These are phyloP conservation scores for Lizonia empirigonia DNA, from an alignment of 2,329 filamentous ascomycete species.

Conservation along the genomic window DNA sequence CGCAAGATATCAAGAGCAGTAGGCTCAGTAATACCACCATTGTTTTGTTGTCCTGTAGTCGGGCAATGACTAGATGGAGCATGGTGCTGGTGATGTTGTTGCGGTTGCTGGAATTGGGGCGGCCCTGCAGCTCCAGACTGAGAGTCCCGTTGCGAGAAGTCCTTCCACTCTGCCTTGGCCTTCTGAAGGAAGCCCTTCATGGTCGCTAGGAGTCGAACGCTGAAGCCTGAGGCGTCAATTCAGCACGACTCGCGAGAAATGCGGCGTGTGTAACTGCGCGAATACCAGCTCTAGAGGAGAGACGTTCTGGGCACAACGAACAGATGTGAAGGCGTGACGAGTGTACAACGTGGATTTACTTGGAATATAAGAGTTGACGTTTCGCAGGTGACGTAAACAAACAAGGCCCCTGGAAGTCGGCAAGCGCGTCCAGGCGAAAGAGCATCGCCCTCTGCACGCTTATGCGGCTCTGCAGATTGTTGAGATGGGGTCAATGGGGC, in stretches of 20 bases:
- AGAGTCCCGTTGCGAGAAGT: slow-evolving; percentile 14
- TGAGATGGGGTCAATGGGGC: slow-evolving; percentile 1
- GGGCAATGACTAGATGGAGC: background rate
- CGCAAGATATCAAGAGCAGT: slow-evolving; percentile 53
- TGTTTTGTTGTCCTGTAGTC: slow-evolving; percentile 14
- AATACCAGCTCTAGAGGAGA: background rate
- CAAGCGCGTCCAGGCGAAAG: slow-evolving; percentile 2
- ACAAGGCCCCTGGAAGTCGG: slow-evolving; percentile 8
- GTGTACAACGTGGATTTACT: background rate
- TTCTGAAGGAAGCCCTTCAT: slow-evolving; percentile 40
- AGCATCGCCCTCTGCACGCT: background rate
- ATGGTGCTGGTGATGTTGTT: slow-evolving; percentile 1
- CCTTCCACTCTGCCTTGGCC: slow-evolving; percentile 34
- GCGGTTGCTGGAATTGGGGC: slow-evolving; percentile 3
- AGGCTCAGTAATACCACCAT: slow-evolving; percentile 47
- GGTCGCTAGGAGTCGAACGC: background rate
- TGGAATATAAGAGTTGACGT: slow-evolving; percentile 5
- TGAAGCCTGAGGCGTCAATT: background rate
- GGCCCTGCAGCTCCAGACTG: background rate
- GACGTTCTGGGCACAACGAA: too few relatives aligned
- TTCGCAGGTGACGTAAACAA: slow-evolving; percentile 13
- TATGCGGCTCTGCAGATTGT: slow-evolving; percentile 10
- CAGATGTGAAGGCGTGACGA: background rate
- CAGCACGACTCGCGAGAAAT: slow-evolving; percentile 3
- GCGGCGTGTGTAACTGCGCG: background rate